Percentiles rank a stretch among this genome's conserved stretches.
Evolutionary conservation across 352 stramenopile species (phyloP).

Genomic region (Pythium phragmitis): DNA sequence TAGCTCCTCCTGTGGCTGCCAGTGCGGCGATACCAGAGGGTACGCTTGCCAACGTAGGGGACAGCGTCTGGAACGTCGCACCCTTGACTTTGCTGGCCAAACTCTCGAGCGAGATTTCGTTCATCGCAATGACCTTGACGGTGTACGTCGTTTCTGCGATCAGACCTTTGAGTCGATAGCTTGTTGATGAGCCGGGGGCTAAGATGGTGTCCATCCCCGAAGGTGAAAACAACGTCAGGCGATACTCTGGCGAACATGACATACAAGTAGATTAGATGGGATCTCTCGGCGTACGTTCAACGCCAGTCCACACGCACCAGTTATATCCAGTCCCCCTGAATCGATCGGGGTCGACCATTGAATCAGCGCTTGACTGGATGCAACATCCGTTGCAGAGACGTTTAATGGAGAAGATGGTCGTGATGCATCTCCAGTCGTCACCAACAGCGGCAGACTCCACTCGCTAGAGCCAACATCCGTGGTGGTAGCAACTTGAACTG

Average conservation of each 20-base stretch:
- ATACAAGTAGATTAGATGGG: neutral
- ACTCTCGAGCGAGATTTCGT: slow-evolving; percentile 33
- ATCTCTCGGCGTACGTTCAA: neutral
- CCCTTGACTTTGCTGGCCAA: slow-evolving; percentile 16
- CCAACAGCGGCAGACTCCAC: slow-evolving; percentile 28
- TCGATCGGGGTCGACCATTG: slow-evolving; percentile 44
- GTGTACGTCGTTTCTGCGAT: slow-evolving; percentile 45
- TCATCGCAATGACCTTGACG: slow-evolving; percentile 46
- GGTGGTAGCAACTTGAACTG: slow-evolving; percentile 34
- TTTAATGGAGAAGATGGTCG: slow-evolving; percentile 33
- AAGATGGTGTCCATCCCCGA: slow-evolving; percentile 22
- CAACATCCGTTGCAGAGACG: slow-evolving; percentile 33
- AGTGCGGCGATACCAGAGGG: slow-evolving; percentile 35
- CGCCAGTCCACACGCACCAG: slow-evolving; percentile 28
- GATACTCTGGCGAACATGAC: slow-evolving; percentile 26
- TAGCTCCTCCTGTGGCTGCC: slow-evolving; percentile 36
- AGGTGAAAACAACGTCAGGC: slow-evolving; percentile 5
- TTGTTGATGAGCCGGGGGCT: slow-evolving; percentile 10
- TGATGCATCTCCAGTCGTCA: slow-evolving; percentile 34
- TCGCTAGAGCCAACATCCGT: slow-evolving; percentile 41
- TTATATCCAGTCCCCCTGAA: slow-evolving; percentile 41
- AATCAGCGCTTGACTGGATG: slow-evolving; percentile 35
- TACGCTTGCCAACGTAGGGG: slow-evolving; percentile 29
- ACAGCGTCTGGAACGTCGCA: slow-evolving; percentile 43
- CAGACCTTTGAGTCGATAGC: slow-evolving; percentile 31